Base-by-base conservation (phyloP, 2,329 filamentous ascomycete species). In the Pseudogymnoascus sp. region DNA sequence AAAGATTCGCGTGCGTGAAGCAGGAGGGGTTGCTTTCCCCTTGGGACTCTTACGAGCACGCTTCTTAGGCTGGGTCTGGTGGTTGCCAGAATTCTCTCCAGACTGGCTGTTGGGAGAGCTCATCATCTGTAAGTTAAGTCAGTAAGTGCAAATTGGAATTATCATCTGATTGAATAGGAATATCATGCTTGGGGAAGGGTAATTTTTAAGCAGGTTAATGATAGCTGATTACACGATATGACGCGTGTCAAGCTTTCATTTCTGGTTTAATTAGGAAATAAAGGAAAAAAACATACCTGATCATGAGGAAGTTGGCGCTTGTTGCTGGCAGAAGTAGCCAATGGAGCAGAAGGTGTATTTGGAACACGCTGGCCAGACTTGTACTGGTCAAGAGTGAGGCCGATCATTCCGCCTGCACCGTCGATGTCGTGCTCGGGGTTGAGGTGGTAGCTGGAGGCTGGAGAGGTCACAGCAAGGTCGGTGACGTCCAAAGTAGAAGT, bases 311-410 rank as follows among this genome's bases (percentile, higher is more conserved):
- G 26, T 13, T 30, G 45, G 2, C 45, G 45, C 45, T 52, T 52
- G 9, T 52, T 52, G 26, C 26, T 52, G 26, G 12, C 26, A 30
- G 23, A n/a, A 18, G 45, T 13, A 52, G 45, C 18, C 1, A n/a
- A 21, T 21, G 37, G 45, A 18, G 12, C 5, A 18, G 45, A 52
- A 18, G 45, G 26, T 52, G 45, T 15, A 30, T 15, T 18, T 19
- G 15, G 30, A 19, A 15, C 45, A 30, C 45, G 26, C n/a, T 30
- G 45, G 26, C 26, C 45, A 52, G 26, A 5, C 9, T 52, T 52
- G 45, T 52, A 52, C 45, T 52, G 45, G 19, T 52, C 45, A 26
- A 52, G 45, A 15, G 45, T 52, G 26, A 52, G 26, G 26, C 45
- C 26, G 23, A 28, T 30, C 41, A 30, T 48, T 3, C 41, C 41